A percentile compares a stretch with the other conserved stretches of the same genome.
Evolutionary conservation across 148 eudicot species (phyloP).

Genomic region (Cornus kousa): DNA sequence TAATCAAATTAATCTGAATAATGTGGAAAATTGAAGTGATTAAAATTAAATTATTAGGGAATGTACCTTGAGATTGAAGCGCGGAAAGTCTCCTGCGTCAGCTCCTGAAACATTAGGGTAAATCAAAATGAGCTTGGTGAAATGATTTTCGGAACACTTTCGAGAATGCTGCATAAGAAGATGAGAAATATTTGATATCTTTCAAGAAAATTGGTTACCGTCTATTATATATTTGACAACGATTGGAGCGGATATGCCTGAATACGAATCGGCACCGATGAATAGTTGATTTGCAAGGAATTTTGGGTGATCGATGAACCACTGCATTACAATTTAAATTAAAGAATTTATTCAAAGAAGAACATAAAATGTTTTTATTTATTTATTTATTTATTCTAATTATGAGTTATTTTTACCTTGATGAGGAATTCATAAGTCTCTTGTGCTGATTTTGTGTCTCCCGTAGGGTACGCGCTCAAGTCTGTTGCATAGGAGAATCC

Average conservation of each 20-base stretch:
- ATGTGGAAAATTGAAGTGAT: background rate
- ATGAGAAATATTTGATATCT: too few relatives aligned
- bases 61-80: constrained; percentile 17
- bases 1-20: too few relatives aligned
- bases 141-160: too few relatives aligned
- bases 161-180: too few relatives aligned
- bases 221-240: constrained; percentile 17
- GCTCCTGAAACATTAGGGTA: constrained; percentile 3
- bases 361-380: too few relatives aligned
- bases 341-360: background rate
- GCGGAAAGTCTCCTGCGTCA: constrained; percentile 1
- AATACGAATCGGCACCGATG: constrained; percentile 31
- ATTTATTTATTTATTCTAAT: too few relatives aligned
- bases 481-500: constrained; percentile 37
- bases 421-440: constrained; percentile 27
- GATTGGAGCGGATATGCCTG: constrained; percentile 28
- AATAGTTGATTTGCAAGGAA: constrained; percentile 19
- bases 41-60: background rate
- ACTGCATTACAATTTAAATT: constrained; percentile 20
- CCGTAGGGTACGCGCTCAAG: constrained; percentile 10
- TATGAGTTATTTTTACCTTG: constrained; percentile 11
- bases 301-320: constrained; percentile 30
- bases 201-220: constrained; percentile 10
- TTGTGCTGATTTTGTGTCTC: constrained; percentile 25
- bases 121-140: background rate